Base-by-base conservation (phyloP, 2,329 filamentous ascomycete species). In the Xenosphaeropsis pyriputrescens region DNA sequence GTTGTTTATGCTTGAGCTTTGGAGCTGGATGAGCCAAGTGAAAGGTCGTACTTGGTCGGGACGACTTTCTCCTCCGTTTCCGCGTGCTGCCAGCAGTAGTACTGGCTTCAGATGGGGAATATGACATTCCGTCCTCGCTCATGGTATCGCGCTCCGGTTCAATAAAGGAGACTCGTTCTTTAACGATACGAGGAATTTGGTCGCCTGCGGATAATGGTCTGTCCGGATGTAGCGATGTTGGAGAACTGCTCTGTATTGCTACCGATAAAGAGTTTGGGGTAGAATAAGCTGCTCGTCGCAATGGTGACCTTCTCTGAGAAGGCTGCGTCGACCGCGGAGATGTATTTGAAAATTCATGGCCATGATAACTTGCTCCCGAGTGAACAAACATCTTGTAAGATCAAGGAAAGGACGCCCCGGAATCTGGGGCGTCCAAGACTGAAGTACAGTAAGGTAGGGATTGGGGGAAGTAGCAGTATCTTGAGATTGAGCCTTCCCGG, bases 21-120 rank as follows among this genome's bases (percentile, higher is more conserved):
- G 79, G 64, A 41, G 79, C 65, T 0, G 82, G 79, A 45, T 80
- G 78, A 32, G 79, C 81, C 31, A 86, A 64, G 38, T 73, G 65
- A 53, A 72, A 85, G 6, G 65, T 68, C 2, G 76, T 82, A 51
- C 71, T 76, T 37, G 65, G 68, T 41, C 73, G 65, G 4, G 61
- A 57, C 1, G 57, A 47, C 8, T 65, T 63, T 50, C 66, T 68
- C 41, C 59, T 61, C 39, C 56, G 61, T 22, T 54, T 57, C 37
- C 57, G 46, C 6, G 41, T 42, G 5, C 45, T 47, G 18, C 40
- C 43, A 15, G 32, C 36, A 11, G 45, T 53, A 17, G 40, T 44
- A 36, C 50, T 53, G 18, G 39, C 43, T 32, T 54, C 52, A 0
- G 51, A 54, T 37, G 50, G 52, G 32, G 47, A 47, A n/a, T 51